Evolutionary conservation across 1,284 basidiomycete species (phyloP), one percentile per base, ranked within the genome.

Genomic region (Tremellales sp.): DNA sequence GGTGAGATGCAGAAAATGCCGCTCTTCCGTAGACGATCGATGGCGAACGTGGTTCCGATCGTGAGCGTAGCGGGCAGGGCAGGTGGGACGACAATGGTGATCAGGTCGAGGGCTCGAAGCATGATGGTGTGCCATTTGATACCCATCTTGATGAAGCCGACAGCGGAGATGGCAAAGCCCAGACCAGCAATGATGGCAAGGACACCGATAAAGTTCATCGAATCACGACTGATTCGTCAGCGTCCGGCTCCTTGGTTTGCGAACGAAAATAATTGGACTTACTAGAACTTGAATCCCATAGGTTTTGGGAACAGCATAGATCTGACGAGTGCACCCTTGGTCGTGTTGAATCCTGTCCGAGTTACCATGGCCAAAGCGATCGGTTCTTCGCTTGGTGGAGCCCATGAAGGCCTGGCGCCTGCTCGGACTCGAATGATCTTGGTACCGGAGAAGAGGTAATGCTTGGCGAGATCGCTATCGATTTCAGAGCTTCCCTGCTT

Each of bases 221-320:
- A 97, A 75, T 99, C 96, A 26, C 91, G 85, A 74, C 75, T 76
- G 22, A 23, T 10, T 33, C 22, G 39, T 53, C 10, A 47, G 44
- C 41, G 19, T 3, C 7, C 21, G 12, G 23, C 17, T 8, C 13
- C 21, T 27, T 13, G 12, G 23, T n/a, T n/a, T n/a, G n/a, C n/a
- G n/a, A 10, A 36, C 4, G 15, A 17, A 8, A 6, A 36, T 6
- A 17, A 2, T 4, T 11, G 7, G 4, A 57, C 64, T 52, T 43
- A 68, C 65, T 97, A 96, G 72, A 96, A 97, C 72, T 94, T 92
- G 81, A 90, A 93, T 0, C 93, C 94, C 64, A 97, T 93, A 0
- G 94, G 93, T 69, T 97, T 97, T 0, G 96, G 96, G 77, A 96
- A 99, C 15, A 99, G 79, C 96, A 99, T 99, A 0, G 92, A 96